These are phyloP conservation scores for Barnettozyma californica DNA, from an alignment of 805 yeast species.

Conservation along the genomic window DNA sequence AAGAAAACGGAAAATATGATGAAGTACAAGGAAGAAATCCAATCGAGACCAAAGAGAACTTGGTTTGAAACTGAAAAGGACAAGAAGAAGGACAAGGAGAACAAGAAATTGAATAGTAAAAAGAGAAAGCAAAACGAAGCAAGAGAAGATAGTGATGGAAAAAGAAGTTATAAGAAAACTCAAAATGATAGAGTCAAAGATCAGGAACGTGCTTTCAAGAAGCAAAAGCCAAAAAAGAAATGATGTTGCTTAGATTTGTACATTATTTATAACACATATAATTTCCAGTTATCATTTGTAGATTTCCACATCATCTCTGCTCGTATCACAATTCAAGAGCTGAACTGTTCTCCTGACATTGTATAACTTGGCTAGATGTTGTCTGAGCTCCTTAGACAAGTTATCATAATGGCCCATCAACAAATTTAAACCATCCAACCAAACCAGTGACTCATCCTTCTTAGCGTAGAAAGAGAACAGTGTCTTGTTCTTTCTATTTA, in stretches of 20 bases:
- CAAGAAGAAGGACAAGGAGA: conserved; percentile 30
- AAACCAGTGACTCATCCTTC: conserved; percentile 57
- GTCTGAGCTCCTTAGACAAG: conserved; percentile 38
- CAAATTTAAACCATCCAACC: conserved; percentile 74
- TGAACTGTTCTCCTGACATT: conserved; percentile 46
- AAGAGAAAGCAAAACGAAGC: conserved; percentile 70
- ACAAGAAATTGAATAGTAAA: conserved; percentile 41
- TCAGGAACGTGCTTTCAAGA: conserved; percentile 34
- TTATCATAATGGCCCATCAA: conserved; percentile 33
- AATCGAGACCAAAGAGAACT: conserved; percentile 88
- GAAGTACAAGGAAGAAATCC: conserved; percentile 75
- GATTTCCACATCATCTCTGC: not conserved
- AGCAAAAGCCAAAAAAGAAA: conserved; percentile 20
- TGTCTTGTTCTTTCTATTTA: conserved; percentile 36
- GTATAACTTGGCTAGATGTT: conserved; percentile 39
- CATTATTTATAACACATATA: not conserved
- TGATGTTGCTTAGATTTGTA: not conserved
- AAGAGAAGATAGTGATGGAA: conserved; percentile 40
- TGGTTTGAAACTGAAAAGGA: conserved; percentile 76
- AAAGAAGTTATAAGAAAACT: conserved; percentile 74
- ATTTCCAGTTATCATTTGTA: not conserved
- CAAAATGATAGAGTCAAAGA: conserved; percentile 57
- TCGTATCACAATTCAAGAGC: conserved; percentile 31
- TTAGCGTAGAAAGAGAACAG: conserved; percentile 65
- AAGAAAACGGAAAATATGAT: conserved; percentile 80